Evolutionary conservation across 768 basidiomycete species (phyloP), one percentile per base, ranked within the genome.

Genomic region (Asterophora lycoperdoides): DNA sequence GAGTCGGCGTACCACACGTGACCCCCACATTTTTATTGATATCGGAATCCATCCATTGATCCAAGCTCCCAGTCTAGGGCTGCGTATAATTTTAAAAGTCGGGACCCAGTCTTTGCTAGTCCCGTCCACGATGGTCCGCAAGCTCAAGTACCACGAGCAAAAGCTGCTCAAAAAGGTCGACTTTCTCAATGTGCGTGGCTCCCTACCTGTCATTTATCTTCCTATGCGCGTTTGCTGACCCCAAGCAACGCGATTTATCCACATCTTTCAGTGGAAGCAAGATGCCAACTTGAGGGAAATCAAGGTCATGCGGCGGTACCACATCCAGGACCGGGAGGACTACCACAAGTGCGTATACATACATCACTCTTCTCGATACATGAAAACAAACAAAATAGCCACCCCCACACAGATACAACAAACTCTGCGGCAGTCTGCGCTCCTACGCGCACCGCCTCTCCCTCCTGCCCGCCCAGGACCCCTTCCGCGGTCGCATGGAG

Each of bases 161-260:
- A 94, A 87, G 61, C 78, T 96, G 29, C 80, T 94, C 65, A 93
- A 90, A 66, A 93, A 96, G 71, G 94, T 98, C 59, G 96, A 98
- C 69, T 96, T 99, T 67, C 78, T 97, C 52, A 90, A 88, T 62
- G 93, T 92, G 62, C 5, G 50, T 49, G 81, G 72, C 23, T 46
- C 32, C 34, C 42, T 35, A 33, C 37, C 20, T 20, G 18, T 30
- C 34, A 18, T n/a, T n/a, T n/a, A n/a, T 19, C 28, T 34, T 5
- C 35, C n/a, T n/a, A 17, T 35, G 20, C 26, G 26, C 23, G 18
- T 19, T 34, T 39, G 26, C 41, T 44, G 65, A 44, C 53, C 30
- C 28, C 32, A 6, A 6, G 23, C 3, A 23, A 23, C 23, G 23
- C 6, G 3, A 6, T 6, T 23, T n/a, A n/a, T n/a, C n/a, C n/a